A percentile compares a stretch with the other conserved stretches of the same genome.
phyloP scores from a whole-genome alignment of 768 basidiomycete species.

The Lentinula sp. region DNA sequence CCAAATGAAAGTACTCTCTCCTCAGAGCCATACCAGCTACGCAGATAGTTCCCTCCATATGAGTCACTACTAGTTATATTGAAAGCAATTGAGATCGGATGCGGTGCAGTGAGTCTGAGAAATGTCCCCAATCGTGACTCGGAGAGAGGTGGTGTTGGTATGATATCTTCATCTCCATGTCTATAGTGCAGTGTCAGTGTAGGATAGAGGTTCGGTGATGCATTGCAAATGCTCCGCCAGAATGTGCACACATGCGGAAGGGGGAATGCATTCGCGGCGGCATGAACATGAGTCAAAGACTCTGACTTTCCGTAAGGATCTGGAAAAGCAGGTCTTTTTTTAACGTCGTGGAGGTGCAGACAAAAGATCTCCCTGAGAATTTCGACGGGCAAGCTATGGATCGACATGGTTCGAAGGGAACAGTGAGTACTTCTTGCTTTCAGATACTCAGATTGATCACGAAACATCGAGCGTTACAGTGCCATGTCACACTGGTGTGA shows the following conservation, averaged over 20 bases:
- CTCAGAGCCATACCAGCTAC: neutral
- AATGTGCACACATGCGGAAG: neutral
- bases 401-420: neutral
- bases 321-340: neutral
- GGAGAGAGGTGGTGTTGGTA: neutral
- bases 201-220: neutral
- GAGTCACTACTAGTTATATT: neutral
- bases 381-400: neutral
- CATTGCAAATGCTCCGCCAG: neutral
- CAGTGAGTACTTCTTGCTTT: no score
- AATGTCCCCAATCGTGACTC: neutral
- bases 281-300: neutral
- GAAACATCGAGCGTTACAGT: no score
- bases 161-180: neutral
- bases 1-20: neutral
- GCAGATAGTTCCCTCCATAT: neutral
- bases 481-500: no score
- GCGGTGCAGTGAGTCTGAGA: neutral
- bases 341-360: neutral
- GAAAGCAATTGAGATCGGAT: neutral
- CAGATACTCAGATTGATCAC: no score
- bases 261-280: neutral
- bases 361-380: neutral
- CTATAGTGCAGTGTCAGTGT: neutral
- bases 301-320: neutral